phyloP scores from a whole-genome alignment of 371 early-diverging fungal species.

The Capillidium heterosporum region DNA sequence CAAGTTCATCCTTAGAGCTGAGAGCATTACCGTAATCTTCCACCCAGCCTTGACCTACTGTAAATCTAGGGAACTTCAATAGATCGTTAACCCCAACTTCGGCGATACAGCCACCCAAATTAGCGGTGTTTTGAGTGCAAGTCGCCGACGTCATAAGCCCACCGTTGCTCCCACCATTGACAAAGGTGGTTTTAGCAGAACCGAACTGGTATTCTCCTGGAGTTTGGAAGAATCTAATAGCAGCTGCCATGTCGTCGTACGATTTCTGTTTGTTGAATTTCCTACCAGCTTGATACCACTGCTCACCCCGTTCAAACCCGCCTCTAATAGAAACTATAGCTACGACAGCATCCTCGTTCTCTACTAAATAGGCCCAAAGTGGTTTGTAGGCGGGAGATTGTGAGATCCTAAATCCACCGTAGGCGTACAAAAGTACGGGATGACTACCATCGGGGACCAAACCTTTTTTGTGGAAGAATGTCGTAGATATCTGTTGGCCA shows the following conservation, averaged over 20 bases:
- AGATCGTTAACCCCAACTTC: constrained; percentile 33
- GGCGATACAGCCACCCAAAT: constrained; percentile 23
- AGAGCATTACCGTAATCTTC: constrained; percentile 28
- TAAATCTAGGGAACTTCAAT: constrained; percentile 32
- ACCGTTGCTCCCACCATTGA: constrained; percentile 53
- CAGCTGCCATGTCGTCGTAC: constrained; percentile 28
- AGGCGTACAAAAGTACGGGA: constrained; percentile 38
- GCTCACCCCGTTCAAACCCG: constrained; percentile 27
- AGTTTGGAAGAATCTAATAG: constrained; percentile 15
- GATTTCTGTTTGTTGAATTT: constrained; percentile 19
- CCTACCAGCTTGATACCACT: constrained; percentile 22
- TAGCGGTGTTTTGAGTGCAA: constrained; percentile 20
- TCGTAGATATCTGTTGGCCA: constrained; percentile 43
- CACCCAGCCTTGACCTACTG: constrained; percentile 25
- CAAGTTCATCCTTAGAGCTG: constrained; percentile 18
- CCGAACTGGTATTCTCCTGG: constrained; percentile 7
- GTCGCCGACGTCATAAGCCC: constrained; percentile 26
- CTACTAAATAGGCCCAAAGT: constrained; percentile 19
- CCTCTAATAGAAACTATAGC: constrained; percentile 25
- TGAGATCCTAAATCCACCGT: constrained; percentile 36
- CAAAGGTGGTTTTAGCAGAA: constrained; percentile 21
- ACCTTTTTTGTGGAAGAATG: constrained; percentile 18
- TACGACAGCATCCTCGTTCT: constrained; percentile 19
- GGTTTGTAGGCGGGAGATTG: constrained; percentile 25
- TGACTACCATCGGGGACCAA: constrained; percentile 22